Base-by-base conservation (phyloP, 106 monocot genomes). In the Ottelia alismoides region DNA sequence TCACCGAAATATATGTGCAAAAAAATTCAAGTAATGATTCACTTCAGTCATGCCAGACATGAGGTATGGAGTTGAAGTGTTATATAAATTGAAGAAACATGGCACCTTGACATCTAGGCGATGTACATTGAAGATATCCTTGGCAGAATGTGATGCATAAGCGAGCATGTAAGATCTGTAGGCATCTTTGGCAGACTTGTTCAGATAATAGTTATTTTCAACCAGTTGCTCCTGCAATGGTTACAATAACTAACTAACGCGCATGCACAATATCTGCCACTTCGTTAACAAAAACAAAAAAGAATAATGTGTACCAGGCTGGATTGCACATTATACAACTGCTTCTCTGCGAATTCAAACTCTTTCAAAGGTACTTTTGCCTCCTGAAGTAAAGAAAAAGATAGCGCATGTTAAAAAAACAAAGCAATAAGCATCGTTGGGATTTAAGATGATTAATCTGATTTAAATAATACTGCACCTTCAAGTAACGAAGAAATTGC, bases 61-160 rank as follows among this genome's bases (percentile, higher is more conserved):
- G n/a, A 18, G 17, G 20, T 35, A 12, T 12, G 35, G 19, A 31
- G 2, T 21, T 31, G 5, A 0, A 32, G 4, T 18, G 22, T 31
- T 28, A 32, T 11, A 17, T 5, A 22, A 10, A 28, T 2, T 22
- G 20, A 1, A 1, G 11, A 12, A 32, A 28, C 1, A 47, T 17
- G 16, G 6, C 46, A 96, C 94, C 94, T 78, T 72, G 30, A 89
- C 64, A 72, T 85, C 78, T 27, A 96, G 88, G 28, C 65, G 77
- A 64, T 85, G 84, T 21, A 84, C 84, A 56, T 84, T 74, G 63
- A 89, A 96, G 52, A 96, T 81, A 35, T 82, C 56, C 60, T 88
- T 88, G 71, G 89, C 73, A 4, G 94, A 78, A 53, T 96, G 94
- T 20, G 94, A 96, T 51, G 78, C 74, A 54, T 96, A 96, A 3